These are phyloP conservation scores for Saccharum hybrid DNA, from an alignment of 202 grass and related monocot species.

Conservation along the genomic window DNA sequence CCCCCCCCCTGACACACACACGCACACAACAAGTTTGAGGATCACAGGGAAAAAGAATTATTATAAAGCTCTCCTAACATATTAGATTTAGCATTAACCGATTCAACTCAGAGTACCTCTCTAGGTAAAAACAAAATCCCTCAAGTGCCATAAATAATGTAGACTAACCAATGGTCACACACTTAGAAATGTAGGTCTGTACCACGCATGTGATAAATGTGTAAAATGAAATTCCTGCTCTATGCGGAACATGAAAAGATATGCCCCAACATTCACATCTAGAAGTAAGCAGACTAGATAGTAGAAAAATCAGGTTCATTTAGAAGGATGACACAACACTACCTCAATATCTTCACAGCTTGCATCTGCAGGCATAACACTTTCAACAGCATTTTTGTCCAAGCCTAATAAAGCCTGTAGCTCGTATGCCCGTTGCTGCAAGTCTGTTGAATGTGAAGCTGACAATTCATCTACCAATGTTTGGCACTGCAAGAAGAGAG, in stretches of 20 bases:
- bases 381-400: constrained; percentile 77
- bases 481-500: constrained; percentile 69
- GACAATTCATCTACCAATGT: constrained; percentile 90
- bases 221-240: not conserved
- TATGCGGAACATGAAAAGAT: constrained; percentile 28
- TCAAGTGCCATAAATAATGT: not conserved
- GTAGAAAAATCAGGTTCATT: not conserved
- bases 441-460: constrained; percentile 96
- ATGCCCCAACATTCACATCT: constrained; percentile 34
- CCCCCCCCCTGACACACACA: too few relatives aligned
- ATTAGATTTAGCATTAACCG: not conserved
- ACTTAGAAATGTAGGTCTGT: not conserved
- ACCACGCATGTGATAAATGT: not conserved
- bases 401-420: constrained; percentile 87
- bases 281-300: constrained; percentile 36
- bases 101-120: not conserved
- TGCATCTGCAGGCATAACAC: constrained; percentile 84
- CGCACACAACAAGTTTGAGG: not conserved
- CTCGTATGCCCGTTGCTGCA: constrained; percentile 95
- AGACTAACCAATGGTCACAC: not conserved
- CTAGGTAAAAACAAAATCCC: not conserved
- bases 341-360: constrained; percentile 99
- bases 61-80: not conserved
- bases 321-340: constrained; percentile 36
- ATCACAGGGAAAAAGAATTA: not conserved